These are phyloP conservation scores for Quillaja saponaria DNA, from an alignment of 306 rosid species.

Conservation along the genomic window DNA sequence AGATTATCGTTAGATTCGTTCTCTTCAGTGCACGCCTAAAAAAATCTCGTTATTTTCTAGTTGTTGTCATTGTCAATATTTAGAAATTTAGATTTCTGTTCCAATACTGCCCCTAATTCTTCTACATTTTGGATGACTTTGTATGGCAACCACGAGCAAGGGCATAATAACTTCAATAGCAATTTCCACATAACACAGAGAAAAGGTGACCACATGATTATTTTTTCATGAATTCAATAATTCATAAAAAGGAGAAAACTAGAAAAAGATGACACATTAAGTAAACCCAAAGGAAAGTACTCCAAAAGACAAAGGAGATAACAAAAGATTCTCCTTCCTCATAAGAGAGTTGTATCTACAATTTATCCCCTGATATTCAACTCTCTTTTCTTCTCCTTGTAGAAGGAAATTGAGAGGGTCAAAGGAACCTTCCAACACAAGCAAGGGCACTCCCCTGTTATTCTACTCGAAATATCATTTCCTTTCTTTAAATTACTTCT, in stretches of 20 bases:
- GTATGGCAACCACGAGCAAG: too few relatives aligned
- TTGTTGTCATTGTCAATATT: too few relatives aligned
- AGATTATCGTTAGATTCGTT: too few relatives aligned
- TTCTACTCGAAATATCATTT: conserved; percentile 11
- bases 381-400: not conserved
- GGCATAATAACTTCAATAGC: too few relatives aligned
- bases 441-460: conserved; percentile 26
- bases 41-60: too few relatives aligned
- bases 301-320: conserved; percentile 23
- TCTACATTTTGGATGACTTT: too few relatives aligned
- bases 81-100: too few relatives aligned
- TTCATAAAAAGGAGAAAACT: conserved; percentile 32
- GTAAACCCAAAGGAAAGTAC: conserved; percentile 43
- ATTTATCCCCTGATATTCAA: conserved; percentile 26
- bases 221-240: conserved; percentile 21
- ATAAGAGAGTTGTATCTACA: conserved; percentile 43
- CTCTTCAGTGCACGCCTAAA: too few relatives aligned
- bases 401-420: not conserved
- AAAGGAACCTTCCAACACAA: conserved; percentile 8
- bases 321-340: conserved; percentile 37
- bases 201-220: not conserved
- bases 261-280: conserved; percentile 37
- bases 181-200: not conserved
- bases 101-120: too few relatives aligned
- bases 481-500: conserved; percentile 30